Percentiles rank a stretch among this genome's conserved stretches.
Evolutionary conservation across 2,329 filamentous ascomycete genomes (phyloP).

Genomic region (Ploettnerulaceae sp.): DNA sequence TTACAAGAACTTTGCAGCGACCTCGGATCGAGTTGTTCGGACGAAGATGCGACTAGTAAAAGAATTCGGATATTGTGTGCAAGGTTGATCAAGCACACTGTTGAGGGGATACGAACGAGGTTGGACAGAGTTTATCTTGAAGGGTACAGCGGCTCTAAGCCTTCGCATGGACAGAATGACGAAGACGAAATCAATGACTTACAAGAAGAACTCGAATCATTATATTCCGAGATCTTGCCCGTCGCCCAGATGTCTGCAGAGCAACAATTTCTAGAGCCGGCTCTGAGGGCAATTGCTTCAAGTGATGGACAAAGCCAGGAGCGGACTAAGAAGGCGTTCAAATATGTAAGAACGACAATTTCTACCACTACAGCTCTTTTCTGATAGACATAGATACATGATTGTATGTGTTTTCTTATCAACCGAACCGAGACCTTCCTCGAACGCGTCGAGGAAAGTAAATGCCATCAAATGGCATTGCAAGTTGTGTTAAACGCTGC

Average conservation of each 20-base stretch:
- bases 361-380: neutral
- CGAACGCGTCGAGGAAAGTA: constrained; percentile 40
- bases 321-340: constrained; percentile 43
- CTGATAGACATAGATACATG: constrained; percentile 41
- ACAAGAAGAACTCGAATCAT: constrained; percentile 61
- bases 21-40: constrained; percentile 47
- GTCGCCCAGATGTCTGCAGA: constrained; percentile 68
- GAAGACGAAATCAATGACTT: constrained; percentile 44
- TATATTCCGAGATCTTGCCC: constrained; percentile 64
- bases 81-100: constrained; percentile 53
- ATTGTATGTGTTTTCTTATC: constrained; percentile 48
- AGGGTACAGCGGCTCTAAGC: constrained; percentile 34
- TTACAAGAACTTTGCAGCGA: constrained; percentile 62
- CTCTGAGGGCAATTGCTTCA: constrained; percentile 43
- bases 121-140: constrained; percentile 54
- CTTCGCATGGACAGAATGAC: constrained; percentile 9
- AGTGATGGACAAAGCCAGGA: constrained; percentile 42
- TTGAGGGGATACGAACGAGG: constrained; percentile 49
- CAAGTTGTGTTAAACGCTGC: constrained; percentile 41
- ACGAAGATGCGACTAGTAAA: constrained; percentile 49
- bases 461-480: constrained; percentile 41
- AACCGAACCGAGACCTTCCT: constrained; percentile 42
- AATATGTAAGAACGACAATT: constrained; percentile 42
- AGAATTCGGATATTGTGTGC: constrained; percentile 56
- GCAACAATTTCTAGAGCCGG: constrained; percentile 60